These are phyloP conservation scores for Grigorovia yakushimaensis DNA, from an alignment of 805 yeast genomes.

Conservation along the genomic window DNA sequence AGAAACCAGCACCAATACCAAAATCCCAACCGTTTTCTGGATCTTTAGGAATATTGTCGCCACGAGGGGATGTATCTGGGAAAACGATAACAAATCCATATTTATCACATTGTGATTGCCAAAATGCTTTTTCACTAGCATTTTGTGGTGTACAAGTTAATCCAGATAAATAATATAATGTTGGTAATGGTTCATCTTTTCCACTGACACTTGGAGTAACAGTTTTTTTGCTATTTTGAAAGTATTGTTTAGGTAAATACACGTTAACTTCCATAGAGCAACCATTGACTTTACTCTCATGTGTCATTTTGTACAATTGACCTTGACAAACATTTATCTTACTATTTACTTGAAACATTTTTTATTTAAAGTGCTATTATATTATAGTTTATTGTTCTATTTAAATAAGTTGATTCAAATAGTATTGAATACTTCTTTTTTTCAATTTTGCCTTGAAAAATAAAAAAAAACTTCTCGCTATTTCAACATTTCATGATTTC, in stretches of 20 bases:
- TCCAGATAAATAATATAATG: slow-evolving; percentile 73
- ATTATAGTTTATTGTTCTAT: no score
- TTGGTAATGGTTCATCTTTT: slow-evolving; percentile 53
- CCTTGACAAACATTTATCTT: slow-evolving; percentile 64
- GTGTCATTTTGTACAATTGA: slow-evolving; percentile 61
- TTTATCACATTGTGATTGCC: slow-evolving; percentile 70
- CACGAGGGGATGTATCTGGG: slow-evolving; percentile 97
- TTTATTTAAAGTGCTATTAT: background rate
- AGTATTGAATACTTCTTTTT: no score
- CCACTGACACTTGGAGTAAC: no score
- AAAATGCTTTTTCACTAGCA: slow-evolving; percentile 86
- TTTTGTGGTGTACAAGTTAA: slow-evolving; percentile 89
- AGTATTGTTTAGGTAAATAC: slow-evolving; percentile 57
- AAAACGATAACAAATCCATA: slow-evolving; percentile 81
- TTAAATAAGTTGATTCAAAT: no score
- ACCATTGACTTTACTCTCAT: slow-evolving; percentile 52
- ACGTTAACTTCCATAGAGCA: slow-evolving; percentile 80
- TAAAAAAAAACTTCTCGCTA: no score
- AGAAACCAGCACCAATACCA: slow-evolving; percentile 94
- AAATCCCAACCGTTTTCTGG: slow-evolving; percentile 59
- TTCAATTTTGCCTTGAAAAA: no score
- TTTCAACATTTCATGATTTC: no score
- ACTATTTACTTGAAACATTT: slow-evolving; percentile 28
- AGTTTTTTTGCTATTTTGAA: slow-evolving; percentile 4
- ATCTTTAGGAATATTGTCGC: slow-evolving; percentile 70